These are phyloP conservation scores for Colletotrichum chrysophilum DNA, from an alignment of 2,329 filamentous ascomycete genomes.

Conservation along the genomic window DNA sequence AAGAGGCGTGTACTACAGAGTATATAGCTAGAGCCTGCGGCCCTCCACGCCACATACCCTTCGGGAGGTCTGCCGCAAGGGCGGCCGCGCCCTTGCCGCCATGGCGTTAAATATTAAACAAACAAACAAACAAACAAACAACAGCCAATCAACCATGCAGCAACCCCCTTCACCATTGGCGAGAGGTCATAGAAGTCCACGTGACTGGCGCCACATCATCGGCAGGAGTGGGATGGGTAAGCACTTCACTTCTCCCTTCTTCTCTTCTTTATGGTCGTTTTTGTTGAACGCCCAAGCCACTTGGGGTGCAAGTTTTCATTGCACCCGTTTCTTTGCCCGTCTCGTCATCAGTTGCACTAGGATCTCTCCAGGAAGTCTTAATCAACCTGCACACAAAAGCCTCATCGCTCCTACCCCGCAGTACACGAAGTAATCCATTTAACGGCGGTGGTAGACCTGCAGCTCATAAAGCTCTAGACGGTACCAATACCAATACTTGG, in stretches of 20 bases:
- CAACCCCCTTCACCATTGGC: not conserved
- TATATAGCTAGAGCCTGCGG: too few species aligned
- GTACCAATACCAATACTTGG: not conserved
- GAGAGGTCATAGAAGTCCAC: not conserved
- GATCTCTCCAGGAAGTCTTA: accelerated
- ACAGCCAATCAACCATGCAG: not conserved
- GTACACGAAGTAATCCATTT: not conserved
- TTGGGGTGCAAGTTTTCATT: not conserved
- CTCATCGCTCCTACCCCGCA: not conserved
- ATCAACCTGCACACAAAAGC: not conserved
- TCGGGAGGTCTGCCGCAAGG: too few species aligned
- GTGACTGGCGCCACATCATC: not conserved
- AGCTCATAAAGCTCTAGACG: not conserved
- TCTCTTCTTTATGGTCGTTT: not conserved
- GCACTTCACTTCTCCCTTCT: not conserved
- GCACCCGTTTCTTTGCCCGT: not conserved
- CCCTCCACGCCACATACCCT: too few species aligned
- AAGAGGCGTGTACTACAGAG: too few species aligned
- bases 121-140: too few species aligned
- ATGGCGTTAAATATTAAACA: too few species aligned
- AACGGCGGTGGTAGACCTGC: not conserved
- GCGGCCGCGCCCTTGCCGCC: too few species aligned
- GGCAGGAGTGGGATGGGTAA: not conserved
- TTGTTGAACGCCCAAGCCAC: not conserved
- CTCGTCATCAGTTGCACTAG: not conserved